Conservation (phyloP, 352 stramenopile species). For the Bremia lactucae region DNA sequence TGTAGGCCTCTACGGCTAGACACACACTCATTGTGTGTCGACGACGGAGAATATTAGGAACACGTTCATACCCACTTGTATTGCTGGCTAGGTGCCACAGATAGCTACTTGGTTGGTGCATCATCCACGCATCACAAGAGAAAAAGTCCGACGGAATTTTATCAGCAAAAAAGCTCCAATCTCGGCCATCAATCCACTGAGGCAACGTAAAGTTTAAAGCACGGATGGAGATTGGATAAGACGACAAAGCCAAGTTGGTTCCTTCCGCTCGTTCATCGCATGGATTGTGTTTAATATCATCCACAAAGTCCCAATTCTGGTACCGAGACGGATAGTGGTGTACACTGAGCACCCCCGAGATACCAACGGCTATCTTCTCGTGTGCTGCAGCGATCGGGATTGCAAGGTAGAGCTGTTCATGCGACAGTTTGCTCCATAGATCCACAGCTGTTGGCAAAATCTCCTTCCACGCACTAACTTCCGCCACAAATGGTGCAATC, state of each 20-base stretch:
- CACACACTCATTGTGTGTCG: slow-evolving; percentile 68
- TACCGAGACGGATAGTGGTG: slow-evolving; percentile 75
- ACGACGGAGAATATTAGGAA: slow-evolving; percentile 67
- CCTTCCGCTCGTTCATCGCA: slow-evolving; percentile 30
- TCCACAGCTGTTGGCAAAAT: slow-evolving; percentile 38
- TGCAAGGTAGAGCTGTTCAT: slow-evolving; percentile 49
- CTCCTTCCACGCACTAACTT: slow-evolving; percentile 37
- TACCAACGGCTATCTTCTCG: slow-evolving; percentile 35
- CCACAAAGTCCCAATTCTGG: slow-evolving; percentile 82
- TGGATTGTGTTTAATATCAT: slow-evolving; percentile 71
- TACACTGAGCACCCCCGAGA: slow-evolving; percentile 61
- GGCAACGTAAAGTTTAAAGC: slow-evolving; percentile 62
- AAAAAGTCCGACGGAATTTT: slow-evolving; percentile 56
- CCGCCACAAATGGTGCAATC: slow-evolving; percentile 60
- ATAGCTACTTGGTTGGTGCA: slow-evolving; percentile 38
- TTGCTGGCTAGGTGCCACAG: slow-evolving; percentile 65
- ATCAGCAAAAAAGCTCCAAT: slow-evolving; percentile 62
- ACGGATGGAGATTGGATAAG: slow-evolving; percentile 68
- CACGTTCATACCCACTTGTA: slow-evolving; percentile 66
- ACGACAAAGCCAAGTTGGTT: slow-evolving; percentile 38
- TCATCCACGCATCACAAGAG: slow-evolving; percentile 60
- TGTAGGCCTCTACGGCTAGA: slow-evolving; percentile 60
- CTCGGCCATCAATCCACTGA: slow-evolving; percentile 63
- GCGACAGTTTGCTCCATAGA: slow-evolving; percentile 39
- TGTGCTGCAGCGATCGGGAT: slow-evolving; percentile 64